These are phyloP conservation scores for Colletotrichum aenigma DNA, from an alignment of 2,329 filamentous ascomycete species.

Conservation along the genomic window DNA sequence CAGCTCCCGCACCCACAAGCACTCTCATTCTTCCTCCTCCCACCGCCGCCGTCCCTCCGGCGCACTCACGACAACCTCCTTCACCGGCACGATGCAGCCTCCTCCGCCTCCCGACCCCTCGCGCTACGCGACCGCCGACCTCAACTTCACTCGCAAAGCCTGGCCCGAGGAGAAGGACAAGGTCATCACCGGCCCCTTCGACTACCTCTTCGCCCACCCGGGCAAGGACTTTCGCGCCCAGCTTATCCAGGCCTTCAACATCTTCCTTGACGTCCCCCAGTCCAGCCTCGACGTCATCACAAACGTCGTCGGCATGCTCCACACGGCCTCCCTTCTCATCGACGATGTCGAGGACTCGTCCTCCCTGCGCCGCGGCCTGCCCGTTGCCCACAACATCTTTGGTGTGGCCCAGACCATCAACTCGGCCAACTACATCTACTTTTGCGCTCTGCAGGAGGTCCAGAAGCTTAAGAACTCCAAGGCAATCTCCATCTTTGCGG, in stretches of 20 bases:
- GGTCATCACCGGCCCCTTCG: constrained; percentile 77
- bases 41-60: constrained; percentile 15
- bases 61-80: constrained; percentile 27
- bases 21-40: constrained; percentile 1
- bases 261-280: constrained; percentile 76
- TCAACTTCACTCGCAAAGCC: constrained; percentile 55
- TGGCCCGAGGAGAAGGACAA: constrained; percentile 80
- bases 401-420: constrained; percentile 90
- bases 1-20: constrained; percentile 28
- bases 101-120: constrained; percentile 50
- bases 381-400: constrained; percentile 84
- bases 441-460: constrained; percentile 77
- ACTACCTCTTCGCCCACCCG: constrained; percentile 79
- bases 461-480: constrained; percentile 71
- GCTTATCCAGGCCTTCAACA: constrained; percentile 81
- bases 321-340: constrained; percentile 82
- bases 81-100: constrained; percentile 40
- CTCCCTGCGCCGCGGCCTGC: constrained; percentile 75
- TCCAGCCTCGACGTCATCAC: constrained; percentile 76
- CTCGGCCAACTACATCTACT: constrained; percentile 89
- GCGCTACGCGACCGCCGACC: constrained; percentile 59
- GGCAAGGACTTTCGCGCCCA: constrained; percentile 86
- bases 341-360: constrained; percentile 90
- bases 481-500: constrained; percentile 74
- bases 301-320: constrained; percentile 81